Evolutionary conservation across 257 asterid genomes (phyloP).

Genomic region (Forsythia suspensa): DNA sequence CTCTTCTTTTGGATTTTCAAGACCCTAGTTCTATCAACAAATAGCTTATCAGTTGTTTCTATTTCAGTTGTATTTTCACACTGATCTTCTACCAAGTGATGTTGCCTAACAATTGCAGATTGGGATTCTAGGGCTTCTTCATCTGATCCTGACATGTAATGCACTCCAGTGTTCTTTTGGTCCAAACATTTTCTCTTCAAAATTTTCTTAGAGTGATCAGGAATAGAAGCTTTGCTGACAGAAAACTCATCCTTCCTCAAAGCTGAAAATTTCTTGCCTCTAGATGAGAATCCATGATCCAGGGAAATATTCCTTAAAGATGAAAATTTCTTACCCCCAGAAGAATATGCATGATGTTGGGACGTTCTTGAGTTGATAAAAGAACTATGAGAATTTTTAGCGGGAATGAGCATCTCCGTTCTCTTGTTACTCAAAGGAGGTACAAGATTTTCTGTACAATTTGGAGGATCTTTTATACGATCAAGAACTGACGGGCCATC

Average conservation of each 20-base stretch:
- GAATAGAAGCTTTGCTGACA: conserved; percentile 35
- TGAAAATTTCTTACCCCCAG: conserved; percentile 36
- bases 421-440: conserved; percentile 33
- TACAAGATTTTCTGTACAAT: conserved; percentile 27
- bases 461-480: conserved; percentile 22
- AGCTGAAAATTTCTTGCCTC: conserved; percentile 50
- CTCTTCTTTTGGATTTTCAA: conserved; percentile 39
- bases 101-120: conserved; percentile 29
- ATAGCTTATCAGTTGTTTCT: conserved; percentile 29
- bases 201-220: conserved; percentile 31
- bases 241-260: conserved; percentile 48
- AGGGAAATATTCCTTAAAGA: conserved; percentile 34
- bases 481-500: conserved; percentile 25
- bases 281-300: conserved; percentile 36
- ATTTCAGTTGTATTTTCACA: conserved; percentile 21
- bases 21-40: conserved; percentile 30
- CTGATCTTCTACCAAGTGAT: conserved; percentile 26
- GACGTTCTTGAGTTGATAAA: conserved; percentile 31
- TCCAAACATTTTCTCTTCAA: conserved; percentile 36
- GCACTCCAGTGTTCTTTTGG: conserved; percentile 38
- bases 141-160: conserved; percentile 35
- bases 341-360: conserved; percentile 22
- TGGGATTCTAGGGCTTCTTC: conserved; percentile 37
- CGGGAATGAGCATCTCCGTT: conserved; percentile 24
- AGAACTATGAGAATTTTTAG: conserved; percentile 23